Evolutionary conservation across 2,329 filamentous ascomycete genomes (phyloP), one percentile per base, ranked within the genome.

Genomic region (Colletotrichum sp.): DNA sequence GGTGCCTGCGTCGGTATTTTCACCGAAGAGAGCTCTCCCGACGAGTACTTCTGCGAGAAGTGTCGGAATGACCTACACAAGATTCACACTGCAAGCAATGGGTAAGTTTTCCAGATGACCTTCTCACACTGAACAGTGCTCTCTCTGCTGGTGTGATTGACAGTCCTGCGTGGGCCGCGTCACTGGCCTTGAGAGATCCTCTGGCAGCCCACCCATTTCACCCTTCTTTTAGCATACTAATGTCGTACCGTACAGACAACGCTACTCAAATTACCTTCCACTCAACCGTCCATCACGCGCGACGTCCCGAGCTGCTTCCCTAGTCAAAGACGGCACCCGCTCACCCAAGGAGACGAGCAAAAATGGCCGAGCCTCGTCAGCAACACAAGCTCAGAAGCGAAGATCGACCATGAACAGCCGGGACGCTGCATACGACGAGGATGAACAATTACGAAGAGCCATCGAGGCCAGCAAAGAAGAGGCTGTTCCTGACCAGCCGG

Each of bases 341-440:
- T 92, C 86, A 30, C 89, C 88, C 74, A 90, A 88, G 82, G 86
- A 85, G 82, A 89, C 87, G 80, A 87, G 86, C 79, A 92, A 91
- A 86, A 91, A 83, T 82, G 91, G 86, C 78, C 91, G 88, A 64
- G 87, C 87, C 70, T 88, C 87, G 12, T 86, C 88, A 2, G 82
- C 86, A 13, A 86, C 86, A 59, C 90, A 92, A 70, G 90, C 91
- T 68, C 92, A 93, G 48, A 99, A 98, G 84, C 92, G 97, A 75
- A 92, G 97, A 32, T 98, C 96, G 24, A 99, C 97, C 8, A 98
- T 99, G 95, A 98, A 99, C 82, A 99, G 97, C 83, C 93, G 96
- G 77, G 94, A 96, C 83, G 96, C 96, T 57, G 96, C 96, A 26
- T 99, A 99, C 80, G 96, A 99, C 78, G 97, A 99, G 85, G 96